These are phyloP conservation scores for Erythrobasidium yunnanense DNA, from an alignment of 768 basidiomycete genomes.

Conservation along the genomic window DNA sequence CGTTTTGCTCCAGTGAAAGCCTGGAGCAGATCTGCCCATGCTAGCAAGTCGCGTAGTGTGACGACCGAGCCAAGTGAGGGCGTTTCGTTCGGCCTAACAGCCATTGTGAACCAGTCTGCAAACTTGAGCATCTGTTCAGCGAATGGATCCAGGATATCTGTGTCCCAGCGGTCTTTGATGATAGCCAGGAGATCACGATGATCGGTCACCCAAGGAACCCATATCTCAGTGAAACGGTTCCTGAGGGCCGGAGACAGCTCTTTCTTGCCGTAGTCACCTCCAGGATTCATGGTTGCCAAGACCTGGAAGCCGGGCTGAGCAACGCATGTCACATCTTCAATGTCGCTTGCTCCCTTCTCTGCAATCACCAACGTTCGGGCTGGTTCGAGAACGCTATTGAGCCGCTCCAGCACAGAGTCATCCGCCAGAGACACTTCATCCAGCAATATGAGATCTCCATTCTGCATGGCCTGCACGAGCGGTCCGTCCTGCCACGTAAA, in stretches of 20 bases:
- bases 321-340: constrained; percentile 55
- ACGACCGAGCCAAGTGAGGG: constrained; percentile 46
- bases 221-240: constrained; percentile 97
- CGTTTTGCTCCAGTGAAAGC: not conserved
- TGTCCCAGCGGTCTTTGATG: constrained; percentile 58
- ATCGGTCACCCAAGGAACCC: constrained; percentile 78
- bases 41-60: constrained; percentile 78
- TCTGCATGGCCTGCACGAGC: constrained; percentile 79
- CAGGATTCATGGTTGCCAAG: constrained; percentile 97
- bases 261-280: constrained; percentile 98
- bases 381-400: constrained; percentile 95
- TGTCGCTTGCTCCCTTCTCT: constrained; percentile 70
- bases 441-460: constrained; percentile 73
- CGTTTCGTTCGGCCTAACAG: constrained; percentile 44
- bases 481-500: constrained; percentile 98
- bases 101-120: constrained; percentile 62
- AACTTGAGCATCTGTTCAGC: constrained; percentile 64
- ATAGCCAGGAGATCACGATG: constrained; percentile 67
- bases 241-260: constrained; percentile 91
- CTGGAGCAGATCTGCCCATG: constrained; percentile 87
- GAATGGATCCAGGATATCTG: constrained; percentile 49
- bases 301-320: constrained; percentile 69
- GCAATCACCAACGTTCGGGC: constrained; percentile 78
- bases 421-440: constrained; percentile 97
- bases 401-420: constrained; percentile 89